These are phyloP conservation scores for Cylindrodendrum hubeiense DNA, from an alignment of 2,329 filamentous ascomycete genomes.

Conservation along the genomic window DNA sequence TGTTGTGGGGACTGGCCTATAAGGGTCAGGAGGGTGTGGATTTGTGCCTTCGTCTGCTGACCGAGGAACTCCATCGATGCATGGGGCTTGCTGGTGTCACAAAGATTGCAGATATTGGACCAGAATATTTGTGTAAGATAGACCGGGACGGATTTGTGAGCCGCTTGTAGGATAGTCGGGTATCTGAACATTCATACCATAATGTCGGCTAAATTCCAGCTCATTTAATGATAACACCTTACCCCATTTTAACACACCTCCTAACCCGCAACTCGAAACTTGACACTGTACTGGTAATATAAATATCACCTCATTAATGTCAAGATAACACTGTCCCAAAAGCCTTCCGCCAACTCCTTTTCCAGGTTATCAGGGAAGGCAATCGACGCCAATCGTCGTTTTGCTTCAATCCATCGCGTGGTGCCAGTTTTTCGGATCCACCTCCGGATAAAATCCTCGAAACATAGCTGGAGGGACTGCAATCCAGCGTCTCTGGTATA, in stretches of 20 bases:
- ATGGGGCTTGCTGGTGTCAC: slow-evolving; percentile 36
- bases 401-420: slow-evolving; percentile 15
- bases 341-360: background rate
- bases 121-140: background rate
- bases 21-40: no score
- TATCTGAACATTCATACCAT: no score
- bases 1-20: slow-evolving; percentile 53
- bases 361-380: slow-evolving; percentile 23
- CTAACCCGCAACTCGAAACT: no score
- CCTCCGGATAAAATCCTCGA: slow-evolving; percentile 7
- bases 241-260: no score
- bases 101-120: background rate
- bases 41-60: no score
- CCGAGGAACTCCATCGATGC: no score
- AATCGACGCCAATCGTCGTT: background rate
- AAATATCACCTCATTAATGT: no score
- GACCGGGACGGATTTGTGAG: background rate
- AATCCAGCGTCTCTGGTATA: background rate
- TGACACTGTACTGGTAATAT: no score
- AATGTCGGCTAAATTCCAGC: no score
- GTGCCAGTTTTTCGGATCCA: slow-evolving; percentile 24
- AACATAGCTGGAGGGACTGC: background rate
- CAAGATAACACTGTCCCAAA: no score
- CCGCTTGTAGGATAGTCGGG: background rate
- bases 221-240: no score